phyloP scores from a whole-genome alignment of 495 filamentous ascomycete species.

The Aspergillus wentii region DNA sequence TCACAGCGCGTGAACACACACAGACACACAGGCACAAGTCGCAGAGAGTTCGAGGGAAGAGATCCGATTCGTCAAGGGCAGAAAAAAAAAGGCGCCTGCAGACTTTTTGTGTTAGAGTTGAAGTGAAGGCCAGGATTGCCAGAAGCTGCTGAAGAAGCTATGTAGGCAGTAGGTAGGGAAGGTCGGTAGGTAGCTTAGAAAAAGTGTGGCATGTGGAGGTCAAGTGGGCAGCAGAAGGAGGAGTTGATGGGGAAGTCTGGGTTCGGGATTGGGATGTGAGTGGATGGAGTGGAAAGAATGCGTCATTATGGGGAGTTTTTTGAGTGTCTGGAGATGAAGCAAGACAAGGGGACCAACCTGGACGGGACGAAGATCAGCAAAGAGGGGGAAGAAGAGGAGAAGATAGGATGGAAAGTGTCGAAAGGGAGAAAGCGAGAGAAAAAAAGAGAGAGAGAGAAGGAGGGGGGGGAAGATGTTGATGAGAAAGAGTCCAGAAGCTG shows the following conservation, averaged over 20 bases:
- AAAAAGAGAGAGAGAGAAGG: not conserved
- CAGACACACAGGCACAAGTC: too few species aligned
- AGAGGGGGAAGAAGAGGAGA: not conserved
- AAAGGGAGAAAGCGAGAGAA: not conserved
- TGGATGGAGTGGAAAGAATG: conserved; percentile 22
- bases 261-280: conserved; percentile 5
- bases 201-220: conserved; percentile 10
- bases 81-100: not conserved
- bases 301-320: conserved; percentile 34
- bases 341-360: conserved; percentile 12
- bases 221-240: conserved; percentile 12
- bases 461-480: not conserved
- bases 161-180: conserved; percentile 1
- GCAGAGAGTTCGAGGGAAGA: conserved; percentile 11
- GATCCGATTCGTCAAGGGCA: conserved; percentile 1
- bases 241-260: conserved; percentile 6
- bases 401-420: not conserved
- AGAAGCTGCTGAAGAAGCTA: conserved; percentile 15
- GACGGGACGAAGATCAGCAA: not conserved
- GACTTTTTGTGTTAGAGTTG: too few species aligned
- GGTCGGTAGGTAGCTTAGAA: too few species aligned
- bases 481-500: not conserved
- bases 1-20: conserved; percentile 4
- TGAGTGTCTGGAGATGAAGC: conserved; percentile 5
- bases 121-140: conserved; percentile 1